phyloP scores from a whole-genome alignment of 2,329 filamentous ascomycete species.

The Xylogone sp. region DNA sequence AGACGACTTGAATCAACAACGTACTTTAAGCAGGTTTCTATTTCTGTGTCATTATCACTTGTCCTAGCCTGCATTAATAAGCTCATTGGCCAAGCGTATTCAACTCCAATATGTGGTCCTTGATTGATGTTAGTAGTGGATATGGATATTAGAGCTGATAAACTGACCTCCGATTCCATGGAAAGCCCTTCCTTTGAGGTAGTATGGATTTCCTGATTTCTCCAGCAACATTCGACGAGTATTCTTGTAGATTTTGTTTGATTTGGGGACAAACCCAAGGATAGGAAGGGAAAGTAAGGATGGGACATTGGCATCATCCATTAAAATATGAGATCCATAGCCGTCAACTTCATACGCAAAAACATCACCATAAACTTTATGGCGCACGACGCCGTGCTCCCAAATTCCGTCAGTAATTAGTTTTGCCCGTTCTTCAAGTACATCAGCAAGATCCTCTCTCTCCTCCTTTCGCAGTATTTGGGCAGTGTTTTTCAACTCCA shows the following conservation, averaged over 20 bases:
- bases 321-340: constrained; percentile 75
- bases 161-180: constrained; percentile 78
- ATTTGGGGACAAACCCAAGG: constrained; percentile 65
- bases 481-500: constrained; percentile 75
- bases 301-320: constrained; percentile 88
- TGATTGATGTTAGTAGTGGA: constrained; percentile 9
- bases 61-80: constrained; percentile 90
- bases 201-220: constrained; percentile 72
- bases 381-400: constrained; percentile 76
- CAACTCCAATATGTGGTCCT: constrained; percentile 72
- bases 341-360: constrained; percentile 89
- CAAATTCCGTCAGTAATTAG: constrained; percentile 73
- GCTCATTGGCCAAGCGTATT: constrained; percentile 96
- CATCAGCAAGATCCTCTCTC: constrained; percentile 47
- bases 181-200: constrained; percentile 71
- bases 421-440: constrained; percentile 55
- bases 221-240: constrained; percentile 65
- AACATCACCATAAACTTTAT: constrained; percentile 71
- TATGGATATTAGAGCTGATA: not conserved
- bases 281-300: constrained; percentile 75
- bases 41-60: constrained; percentile 77
- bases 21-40: constrained; percentile 64
- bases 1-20: constrained; percentile 74
- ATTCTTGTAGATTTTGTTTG: constrained; percentile 76
- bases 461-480: constrained; percentile 59